Base-by-base conservation (phyloP, 108 stramenopile genomes). In the Seminavis robusta region DNA sequence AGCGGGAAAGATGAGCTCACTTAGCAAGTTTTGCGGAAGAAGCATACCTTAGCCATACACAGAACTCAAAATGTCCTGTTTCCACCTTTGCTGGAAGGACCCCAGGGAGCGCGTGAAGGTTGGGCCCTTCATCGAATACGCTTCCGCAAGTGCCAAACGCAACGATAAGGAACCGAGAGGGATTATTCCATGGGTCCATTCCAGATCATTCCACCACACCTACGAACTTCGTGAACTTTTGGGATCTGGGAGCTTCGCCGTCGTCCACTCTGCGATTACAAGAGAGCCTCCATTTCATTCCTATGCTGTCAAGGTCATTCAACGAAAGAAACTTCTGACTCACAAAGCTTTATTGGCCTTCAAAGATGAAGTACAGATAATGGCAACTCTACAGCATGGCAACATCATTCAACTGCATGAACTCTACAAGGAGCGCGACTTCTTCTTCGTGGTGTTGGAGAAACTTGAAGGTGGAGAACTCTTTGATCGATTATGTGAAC, bases 401-500 rank as follows among this genome's bases (percentile, higher is more conserved):
- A 76, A 80, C 39, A 83, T 92, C 38, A 81, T 95, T 47, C 54
- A 59, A 24, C 38, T 91, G 37, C 43, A 85, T 24, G 95, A 95
- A 47, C 89, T 95, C 46, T 95, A 88, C 69, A 56, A 80, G 6
- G 75, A 81, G 0, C 69, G 69, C 3, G 26, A 60, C 26, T 63
- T 70, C 10, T 92, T 77, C 48, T 88, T 88, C 66, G 70, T 96
- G 43, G 88, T 96, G 0, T 79, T 91, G 52, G 85, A 90, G 69
- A 69, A 77, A 4, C 81, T 81, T 9, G 38, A 56, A 15, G 97
- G 97, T 10, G 97, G 97, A 2, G 97, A 98, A 59, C 85, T 98
- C 6, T 98, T 98, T 67, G 94, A 96, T 64, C 80, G 90, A 17
- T 69, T 98, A 46, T 81, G 84, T 15, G 59, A 70, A 24, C 76